Percentiles rank a stretch among this genome's conserved stretches.
These are phyloP conservation scores for Polygonum maritimum DNA, from an alignment of 148 eudicot genomes.

Conservation along the genomic window DNA sequence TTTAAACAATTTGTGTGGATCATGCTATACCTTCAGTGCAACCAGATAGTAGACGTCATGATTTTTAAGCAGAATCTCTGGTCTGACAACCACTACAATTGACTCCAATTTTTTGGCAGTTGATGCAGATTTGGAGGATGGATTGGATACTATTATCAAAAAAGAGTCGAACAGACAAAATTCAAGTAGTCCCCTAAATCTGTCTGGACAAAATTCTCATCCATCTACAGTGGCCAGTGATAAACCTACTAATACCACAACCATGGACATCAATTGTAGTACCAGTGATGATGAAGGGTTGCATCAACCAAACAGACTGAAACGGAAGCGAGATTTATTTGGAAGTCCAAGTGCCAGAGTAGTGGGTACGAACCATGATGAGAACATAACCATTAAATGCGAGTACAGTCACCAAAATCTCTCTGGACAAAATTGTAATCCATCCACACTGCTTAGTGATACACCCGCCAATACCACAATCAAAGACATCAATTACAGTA, in stretches of 20 bases:
- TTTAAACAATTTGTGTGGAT: background rate
- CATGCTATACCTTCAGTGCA: background rate
- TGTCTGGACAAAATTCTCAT: background rate
- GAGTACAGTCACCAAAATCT: background rate
- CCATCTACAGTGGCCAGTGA: background rate
- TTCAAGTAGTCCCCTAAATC: background rate
- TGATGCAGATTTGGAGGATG: conserved; percentile 3
- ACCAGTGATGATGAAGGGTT: background rate
- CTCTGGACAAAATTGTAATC: background rate
- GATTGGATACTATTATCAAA: background rate
- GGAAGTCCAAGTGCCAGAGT: background rate
- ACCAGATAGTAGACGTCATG: background rate
- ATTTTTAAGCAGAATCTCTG: background rate
- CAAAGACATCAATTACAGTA: background rate
- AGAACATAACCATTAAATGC: background rate
- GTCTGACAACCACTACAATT: background rate
- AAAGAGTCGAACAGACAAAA: background rate
- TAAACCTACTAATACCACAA: background rate
- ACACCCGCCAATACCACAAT: background rate
- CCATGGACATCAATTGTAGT: background rate
- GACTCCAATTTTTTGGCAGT: background rate
- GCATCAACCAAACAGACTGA: background rate
- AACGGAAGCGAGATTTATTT: conserved; percentile 4
- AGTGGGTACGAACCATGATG: background rate
- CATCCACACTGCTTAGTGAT: background rate